phyloP scores from a whole-genome alignment of 164 flowering plant species.

The Pachysandra terminalis region DNA sequence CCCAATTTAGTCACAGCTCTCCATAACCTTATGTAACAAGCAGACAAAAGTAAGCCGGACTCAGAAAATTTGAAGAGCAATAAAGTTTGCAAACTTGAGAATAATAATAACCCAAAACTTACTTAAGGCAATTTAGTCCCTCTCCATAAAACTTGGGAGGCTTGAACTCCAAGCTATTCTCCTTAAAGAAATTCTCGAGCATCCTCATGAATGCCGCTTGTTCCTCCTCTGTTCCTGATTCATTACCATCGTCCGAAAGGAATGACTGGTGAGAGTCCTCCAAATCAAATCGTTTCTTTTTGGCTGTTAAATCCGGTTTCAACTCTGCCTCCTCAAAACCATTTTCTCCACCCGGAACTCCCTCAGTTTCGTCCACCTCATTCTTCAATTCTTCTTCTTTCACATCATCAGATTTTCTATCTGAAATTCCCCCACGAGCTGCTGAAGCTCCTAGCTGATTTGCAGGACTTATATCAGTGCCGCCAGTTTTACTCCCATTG shows the following conservation, averaged over 20 bases:
- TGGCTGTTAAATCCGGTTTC: constrained; percentile 8
- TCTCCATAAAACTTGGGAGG: constrained; percentile 94
- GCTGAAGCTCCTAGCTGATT: constrained; percentile 18
- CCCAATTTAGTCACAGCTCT: constrained; percentile 85
- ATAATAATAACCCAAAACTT: constrained; percentile 16
- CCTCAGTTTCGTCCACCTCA: constrained; percentile 23
- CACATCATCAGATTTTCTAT: constrained; percentile 13
- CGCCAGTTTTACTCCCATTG: constrained; percentile 8
- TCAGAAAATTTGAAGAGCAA: not conserved
- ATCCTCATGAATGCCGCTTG: constrained; percentile 70
- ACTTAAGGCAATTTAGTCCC: constrained; percentile 87
- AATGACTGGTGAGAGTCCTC: constrained; percentile 17
- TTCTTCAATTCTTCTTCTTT: constrained; percentile 18
- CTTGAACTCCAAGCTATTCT: constrained; percentile 74
- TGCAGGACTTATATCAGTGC: constrained; percentile 1
- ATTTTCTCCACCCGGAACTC: constrained; percentile 7
- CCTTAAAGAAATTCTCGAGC: constrained; percentile 64
- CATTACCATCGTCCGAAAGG: constrained; percentile 42
- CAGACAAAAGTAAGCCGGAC: constrained; percentile 6
- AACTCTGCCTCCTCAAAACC: not conserved
- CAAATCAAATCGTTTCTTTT: constrained; percentile 1
- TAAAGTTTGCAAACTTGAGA: not conserved
- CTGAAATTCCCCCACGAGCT: constrained; percentile 10
- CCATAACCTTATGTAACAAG: constrained; percentile 59
- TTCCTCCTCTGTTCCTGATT: constrained; percentile 79